A percentile compares a stretch with the other conserved stretches of the same genome.
These are phyloP conservation scores for Stylonectria norvegica DNA, from an alignment of 2,329 filamentous ascomycete genomes.

Conservation along the genomic window DNA sequence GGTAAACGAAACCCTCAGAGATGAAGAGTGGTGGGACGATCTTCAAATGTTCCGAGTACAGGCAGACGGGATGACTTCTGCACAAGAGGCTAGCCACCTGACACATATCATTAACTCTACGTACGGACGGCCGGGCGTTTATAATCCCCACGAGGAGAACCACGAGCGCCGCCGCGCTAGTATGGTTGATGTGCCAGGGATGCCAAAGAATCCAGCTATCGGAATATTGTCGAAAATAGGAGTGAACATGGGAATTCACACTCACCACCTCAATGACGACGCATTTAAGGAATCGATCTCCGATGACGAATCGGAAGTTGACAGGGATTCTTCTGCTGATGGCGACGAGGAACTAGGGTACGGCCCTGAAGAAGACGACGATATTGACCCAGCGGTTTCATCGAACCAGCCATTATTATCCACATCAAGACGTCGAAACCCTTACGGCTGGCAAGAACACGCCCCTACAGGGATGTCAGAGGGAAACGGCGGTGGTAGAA, in stretches of 20 bases:
- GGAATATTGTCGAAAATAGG: slow-evolving; percentile 53
- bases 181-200: slow-evolving; percentile 57
- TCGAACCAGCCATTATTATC: slow-evolving; percentile 23
- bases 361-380: slow-evolving; percentile 28
- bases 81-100: slow-evolving; percentile 43
- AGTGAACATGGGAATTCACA: slow-evolving; percentile 70
- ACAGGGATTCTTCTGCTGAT: slow-evolving; percentile 30
- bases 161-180: slow-evolving; percentile 40
- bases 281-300: slow-evolving; percentile 46
- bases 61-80: slow-evolving; percentile 35
- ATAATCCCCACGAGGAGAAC: slow-evolving; percentile 39
- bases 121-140: slow-evolving; percentile 40
- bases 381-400: slow-evolving; percentile 11
- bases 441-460: slow-evolving; percentile 7
- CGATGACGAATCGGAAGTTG: slow-evolving; percentile 31
- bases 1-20: slow-evolving; percentile 63
- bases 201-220: slow-evolving; percentile 59
- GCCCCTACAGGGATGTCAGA: slow-evolving; percentile 13
- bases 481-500: slow-evolving; percentile 13
- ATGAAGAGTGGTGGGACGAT: slow-evolving; percentile 81
- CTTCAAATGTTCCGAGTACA: slow-evolving; percentile 55
- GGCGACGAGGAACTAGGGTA: slow-evolving; percentile 30
- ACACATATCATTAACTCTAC: slow-evolving; percentile 44
- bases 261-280: slow-evolving; percentile 64
- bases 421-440: slow-evolving; percentile 5